Conservation (phyloP, 2,329 filamentous ascomycete genomes). For the Ceratocystis cubensis region DNA sequence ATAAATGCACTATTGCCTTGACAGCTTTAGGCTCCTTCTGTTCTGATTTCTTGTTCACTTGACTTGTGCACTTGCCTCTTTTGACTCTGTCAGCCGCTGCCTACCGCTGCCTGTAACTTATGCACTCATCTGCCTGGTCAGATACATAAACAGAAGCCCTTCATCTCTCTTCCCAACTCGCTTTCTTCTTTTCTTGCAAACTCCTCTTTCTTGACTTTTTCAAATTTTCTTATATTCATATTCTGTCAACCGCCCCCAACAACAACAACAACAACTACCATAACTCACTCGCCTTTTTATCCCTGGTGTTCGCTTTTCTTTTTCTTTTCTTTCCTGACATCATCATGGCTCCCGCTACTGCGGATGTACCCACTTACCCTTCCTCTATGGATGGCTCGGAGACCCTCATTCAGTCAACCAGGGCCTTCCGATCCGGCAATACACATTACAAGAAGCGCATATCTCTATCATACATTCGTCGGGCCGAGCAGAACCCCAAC, state of each 20-base stretch:
- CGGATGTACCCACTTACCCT: neutral
- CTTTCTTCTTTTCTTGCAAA: neutral
- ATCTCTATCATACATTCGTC: slow-evolving; percentile 6
- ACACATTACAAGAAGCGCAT: slow-evolving; percentile 11
- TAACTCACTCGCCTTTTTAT: neutral
- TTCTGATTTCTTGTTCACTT: neutral
- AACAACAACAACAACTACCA: neutral
- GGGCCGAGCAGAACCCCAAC: slow-evolving; percentile 8
- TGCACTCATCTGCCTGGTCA: neutral
- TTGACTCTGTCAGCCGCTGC: slow-evolving; percentile 6
- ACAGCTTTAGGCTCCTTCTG: neutral
- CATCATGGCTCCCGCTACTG: slow-evolving; percentile 3
- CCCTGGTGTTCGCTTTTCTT: neutral
- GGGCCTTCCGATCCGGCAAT: slow-evolving; percentile 2
- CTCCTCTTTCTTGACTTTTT: neutral
- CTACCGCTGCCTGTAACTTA: neutral
- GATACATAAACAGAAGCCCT: neutral
- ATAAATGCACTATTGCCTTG: neutral
- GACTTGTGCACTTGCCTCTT: neutral
- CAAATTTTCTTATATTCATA: neutral
- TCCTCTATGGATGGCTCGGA: slow-evolving; percentile 1
- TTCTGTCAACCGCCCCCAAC: neutral
- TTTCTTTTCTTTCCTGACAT: neutral
- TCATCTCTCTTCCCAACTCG: neutral
- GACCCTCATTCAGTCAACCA: neutral